Conservation (phyloP, 2,329 filamentous ascomycete genomes). For the Colletotrichum tropicicola region DNA sequence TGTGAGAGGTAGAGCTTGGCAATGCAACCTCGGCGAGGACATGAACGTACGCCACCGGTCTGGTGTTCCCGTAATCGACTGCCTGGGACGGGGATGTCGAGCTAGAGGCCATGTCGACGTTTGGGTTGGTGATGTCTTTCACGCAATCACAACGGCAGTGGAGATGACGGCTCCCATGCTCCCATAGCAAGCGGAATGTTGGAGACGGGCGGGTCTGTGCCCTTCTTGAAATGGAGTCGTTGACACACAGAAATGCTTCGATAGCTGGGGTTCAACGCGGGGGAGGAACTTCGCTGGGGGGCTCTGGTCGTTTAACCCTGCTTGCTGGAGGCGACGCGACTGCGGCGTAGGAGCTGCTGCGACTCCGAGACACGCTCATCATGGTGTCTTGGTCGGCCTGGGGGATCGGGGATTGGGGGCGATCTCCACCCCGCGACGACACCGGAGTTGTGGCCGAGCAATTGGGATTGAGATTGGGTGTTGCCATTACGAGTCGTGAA, state of each 20-base stretch:
- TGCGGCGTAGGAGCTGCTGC: not conserved
- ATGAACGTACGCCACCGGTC: conserved; percentile 38
- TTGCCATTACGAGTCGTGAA: not conserved
- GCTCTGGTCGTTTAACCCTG: not conserved
- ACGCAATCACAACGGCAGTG: not conserved
- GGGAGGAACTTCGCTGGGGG: not conserved
- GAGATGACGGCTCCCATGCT: not conserved
- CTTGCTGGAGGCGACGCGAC: not conserved
- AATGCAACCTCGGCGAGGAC: not conserved
- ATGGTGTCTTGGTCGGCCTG: not conserved
- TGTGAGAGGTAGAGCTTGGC: not conserved
- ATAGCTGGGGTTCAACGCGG: conserved; percentile 12
- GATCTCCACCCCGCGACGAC: no score
- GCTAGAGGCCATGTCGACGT: not conserved
- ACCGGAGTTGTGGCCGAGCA: not conserved
- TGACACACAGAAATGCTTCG: conserved; percentile 17
- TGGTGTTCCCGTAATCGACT: conserved; percentile 17
- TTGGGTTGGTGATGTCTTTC: not conserved
- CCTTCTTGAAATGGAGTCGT: conserved; percentile 12
- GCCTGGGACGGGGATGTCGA: conserved; percentile 12
- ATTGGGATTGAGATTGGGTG: not conserved
- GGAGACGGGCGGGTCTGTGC: not conserved
- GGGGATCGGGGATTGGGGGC: conserved; percentile 3
- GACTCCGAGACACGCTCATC: not conserved
- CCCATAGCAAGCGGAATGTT: not conserved